phyloP scores from a whole-genome alignment of 164 flowering plant genomes.

The Tetracentron sinense region DNA sequence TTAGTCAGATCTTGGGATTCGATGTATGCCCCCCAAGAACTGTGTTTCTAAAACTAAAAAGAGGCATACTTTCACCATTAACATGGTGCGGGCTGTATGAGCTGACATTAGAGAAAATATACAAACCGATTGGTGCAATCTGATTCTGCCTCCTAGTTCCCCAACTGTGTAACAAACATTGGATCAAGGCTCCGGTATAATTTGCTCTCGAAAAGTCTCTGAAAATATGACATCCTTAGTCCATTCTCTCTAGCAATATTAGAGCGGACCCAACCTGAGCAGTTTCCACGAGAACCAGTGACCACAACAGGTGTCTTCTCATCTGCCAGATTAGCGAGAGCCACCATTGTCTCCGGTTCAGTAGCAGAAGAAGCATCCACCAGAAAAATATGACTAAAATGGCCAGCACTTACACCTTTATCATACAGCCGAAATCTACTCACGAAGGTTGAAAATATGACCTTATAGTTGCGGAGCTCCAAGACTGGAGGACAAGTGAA shows the following conservation, averaged over 20 bases:
- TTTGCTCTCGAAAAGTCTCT: conserved; percentile 26
- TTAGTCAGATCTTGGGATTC: too few species aligned
- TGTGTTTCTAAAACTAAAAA: too few species aligned
- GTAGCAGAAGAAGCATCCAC: conserved; percentile 41
- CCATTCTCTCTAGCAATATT: conserved; percentile 26
- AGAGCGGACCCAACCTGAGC: conserved; percentile 32
- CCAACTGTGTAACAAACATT: neutral
- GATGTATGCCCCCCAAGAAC: too few species aligned
- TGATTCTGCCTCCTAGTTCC: neutral
- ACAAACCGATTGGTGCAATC: too few species aligned
- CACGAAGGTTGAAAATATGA: conserved; percentile 38
- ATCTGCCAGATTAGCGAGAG: conserved; percentile 31
- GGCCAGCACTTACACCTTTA: conserved; percentile 34
- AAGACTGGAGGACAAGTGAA: conserved; percentile 35
- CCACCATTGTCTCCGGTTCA: conserved; percentile 42
- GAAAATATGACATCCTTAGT: conserved; percentile 35
- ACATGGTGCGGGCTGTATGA: too few species aligned
- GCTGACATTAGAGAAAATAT: too few species aligned
- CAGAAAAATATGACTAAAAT: conserved; percentile 48
- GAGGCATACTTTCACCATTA: too few species aligned
- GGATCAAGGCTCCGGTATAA: conserved; percentile 22
- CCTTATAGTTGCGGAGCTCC: conserved; percentile 25
- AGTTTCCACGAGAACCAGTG: conserved; percentile 26
- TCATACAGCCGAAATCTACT: conserved; percentile 36
- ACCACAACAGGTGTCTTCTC: conserved; percentile 33